A percentile compares a stretch with the other conserved stretches of the same genome.
Conservation (phyloP, 192 early-diverging fungal species). For the Polychytrium aggregatum region DNA sequence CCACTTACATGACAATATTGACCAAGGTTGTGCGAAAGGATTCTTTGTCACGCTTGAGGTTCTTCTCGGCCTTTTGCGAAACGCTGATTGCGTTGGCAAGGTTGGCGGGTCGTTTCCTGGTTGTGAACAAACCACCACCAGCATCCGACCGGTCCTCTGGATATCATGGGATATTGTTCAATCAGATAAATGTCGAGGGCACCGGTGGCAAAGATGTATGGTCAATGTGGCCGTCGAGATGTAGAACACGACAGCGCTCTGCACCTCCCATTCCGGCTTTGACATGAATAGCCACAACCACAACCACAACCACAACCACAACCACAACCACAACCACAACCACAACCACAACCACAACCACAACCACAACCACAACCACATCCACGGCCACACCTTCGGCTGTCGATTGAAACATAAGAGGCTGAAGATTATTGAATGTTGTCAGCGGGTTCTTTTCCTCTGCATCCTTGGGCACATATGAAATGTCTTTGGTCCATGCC, state of each 20-base stretch:
- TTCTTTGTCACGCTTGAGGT: conserved; percentile 38
- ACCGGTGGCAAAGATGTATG: not conserved
- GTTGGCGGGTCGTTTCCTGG: not conserved
- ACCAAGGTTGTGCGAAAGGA: conserved; percentile 44
- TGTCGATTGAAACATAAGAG: conserved; percentile 15
- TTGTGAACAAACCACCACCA: not conserved
- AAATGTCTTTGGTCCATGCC: conserved; percentile 34
- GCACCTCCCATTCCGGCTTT: too few relatives aligned
- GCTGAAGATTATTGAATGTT: conserved; percentile 29
- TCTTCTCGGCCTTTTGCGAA: conserved; percentile 16
- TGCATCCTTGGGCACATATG: conserved; percentile 22
- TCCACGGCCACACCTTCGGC: conserved; percentile 16
- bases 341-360: too few relatives aligned
- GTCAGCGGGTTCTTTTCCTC: conserved; percentile 15
- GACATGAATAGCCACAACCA: not conserved
- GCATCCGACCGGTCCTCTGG: not conserved
- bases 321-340: not conserved
- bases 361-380: too few relatives aligned
- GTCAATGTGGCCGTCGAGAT: not conserved
- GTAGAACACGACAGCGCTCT: too few relatives aligned
- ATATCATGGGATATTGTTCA: not conserved
- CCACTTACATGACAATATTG: conserved; percentile 43
- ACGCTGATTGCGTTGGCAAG: not conserved
- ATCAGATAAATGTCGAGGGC: not conserved
- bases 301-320: not conserved